A percentile compares a stretch with the other conserved stretches of the same genome.
Conservation (phyloP, 345 rosid species). For the Raphanus sativus region DNA sequence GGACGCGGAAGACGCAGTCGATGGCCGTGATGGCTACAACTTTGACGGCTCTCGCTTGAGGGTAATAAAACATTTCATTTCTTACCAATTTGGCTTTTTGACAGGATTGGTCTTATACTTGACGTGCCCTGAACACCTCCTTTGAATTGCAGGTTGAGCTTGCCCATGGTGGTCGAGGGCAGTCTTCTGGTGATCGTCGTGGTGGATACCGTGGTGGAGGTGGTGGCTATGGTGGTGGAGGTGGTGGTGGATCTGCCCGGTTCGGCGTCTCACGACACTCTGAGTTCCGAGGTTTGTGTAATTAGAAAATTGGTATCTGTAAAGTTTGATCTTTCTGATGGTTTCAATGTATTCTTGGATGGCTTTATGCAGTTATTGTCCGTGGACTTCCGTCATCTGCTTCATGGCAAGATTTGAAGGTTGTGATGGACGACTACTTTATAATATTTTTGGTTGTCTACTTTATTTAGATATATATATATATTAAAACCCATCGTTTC, state of each 20-base stretch:
- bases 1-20: conserved; percentile 78
- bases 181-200: conserved; percentile 70
- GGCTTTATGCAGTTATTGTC: conserved; percentile 63
- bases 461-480: neutral
- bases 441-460: neutral
- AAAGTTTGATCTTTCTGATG: neutral
- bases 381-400: conserved; percentile 93
- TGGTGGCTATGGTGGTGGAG: conserved; percentile 28
- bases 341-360: neutral
- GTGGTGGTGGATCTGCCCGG: conserved; percentile 49
- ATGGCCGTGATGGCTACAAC: conserved; percentile 82
- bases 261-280: conserved; percentile 81
- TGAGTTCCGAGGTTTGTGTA: conserved; percentile 76
- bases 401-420: conserved; percentile 99
- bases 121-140: neutral
- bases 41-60: conserved; percentile 75
- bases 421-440: conserved; percentile 30
- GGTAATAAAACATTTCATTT: conserved; percentile 39
- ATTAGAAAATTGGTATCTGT: neutral
- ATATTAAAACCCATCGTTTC: conserved; percentile 31
- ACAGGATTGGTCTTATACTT: neutral
- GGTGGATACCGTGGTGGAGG: conserved; percentile 49
- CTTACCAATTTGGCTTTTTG: neutral
- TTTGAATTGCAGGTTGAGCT: conserved; percentile 77
- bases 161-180: conserved; percentile 98